These are phyloP conservation scores for Oidiodendron maius DNA, from an alignment of 495 filamentous ascomycete species.

Conservation along the genomic window DNA sequence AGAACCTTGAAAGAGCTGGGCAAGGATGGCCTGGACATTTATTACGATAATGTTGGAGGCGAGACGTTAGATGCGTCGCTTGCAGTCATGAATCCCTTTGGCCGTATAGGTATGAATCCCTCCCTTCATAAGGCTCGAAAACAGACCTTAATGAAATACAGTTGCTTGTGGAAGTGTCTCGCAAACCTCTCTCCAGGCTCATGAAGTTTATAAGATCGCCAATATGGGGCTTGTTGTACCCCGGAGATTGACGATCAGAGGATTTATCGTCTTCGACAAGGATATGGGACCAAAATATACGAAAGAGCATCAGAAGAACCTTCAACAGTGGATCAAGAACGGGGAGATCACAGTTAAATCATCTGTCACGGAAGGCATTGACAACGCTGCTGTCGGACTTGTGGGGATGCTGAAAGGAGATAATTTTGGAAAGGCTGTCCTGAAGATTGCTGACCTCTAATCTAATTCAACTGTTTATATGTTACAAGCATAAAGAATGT, in stretches of 20 bases:
- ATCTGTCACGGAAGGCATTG: conserved; percentile 72
- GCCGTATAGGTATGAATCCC: conserved; percentile 45
- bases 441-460: conserved; percentile 50
- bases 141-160: background rate
- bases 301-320: conserved; percentile 74
- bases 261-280: conserved; percentile 65
- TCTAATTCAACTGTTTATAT: no score
- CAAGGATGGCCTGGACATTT: conserved; percentile 81
- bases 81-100: conserved; percentile 57
- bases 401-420: conserved; percentile 76
- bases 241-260: conserved; percentile 48
- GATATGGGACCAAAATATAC: conserved; percentile 65
- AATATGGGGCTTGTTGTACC: conserved; percentile 48
- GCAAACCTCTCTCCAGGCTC: conserved; percentile 60
- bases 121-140: background rate
- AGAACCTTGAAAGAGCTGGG: conserved; percentile 46
- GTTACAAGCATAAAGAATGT: no score
- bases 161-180: conserved; percentile 52
- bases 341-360: conserved; percentile 69
- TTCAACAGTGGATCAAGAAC: conserved; percentile 79
- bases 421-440: conserved; percentile 86
- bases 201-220: conserved; percentile 58
- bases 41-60: conserved; percentile 92
- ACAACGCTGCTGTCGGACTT: conserved; percentile 71
- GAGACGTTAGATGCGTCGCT: conserved; percentile 78